These are phyloP conservation scores for Scheffersomyces cryptocercus DNA, from an alignment of 1,139 yeast species.

Conservation along the genomic window DNA sequence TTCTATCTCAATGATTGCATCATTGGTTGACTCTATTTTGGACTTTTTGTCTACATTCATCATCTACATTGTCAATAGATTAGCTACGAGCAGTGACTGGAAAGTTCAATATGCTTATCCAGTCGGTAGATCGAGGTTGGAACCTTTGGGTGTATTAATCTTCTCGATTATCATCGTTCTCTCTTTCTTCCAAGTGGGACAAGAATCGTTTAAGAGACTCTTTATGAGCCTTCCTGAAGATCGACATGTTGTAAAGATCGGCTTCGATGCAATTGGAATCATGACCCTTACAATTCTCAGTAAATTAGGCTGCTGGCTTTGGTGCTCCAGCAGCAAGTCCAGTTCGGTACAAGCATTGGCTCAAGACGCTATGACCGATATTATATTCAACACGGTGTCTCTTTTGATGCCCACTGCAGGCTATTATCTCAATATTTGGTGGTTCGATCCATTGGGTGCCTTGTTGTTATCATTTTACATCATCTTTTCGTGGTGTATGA, in stretches of 20 bases:
- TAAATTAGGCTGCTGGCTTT: slow-evolving; percentile 61
- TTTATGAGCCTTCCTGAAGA: slow-evolving; percentile 29
- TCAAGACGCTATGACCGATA: slow-evolving; percentile 80
- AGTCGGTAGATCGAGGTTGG: slow-evolving; percentile 70
- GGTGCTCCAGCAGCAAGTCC: slow-evolving; percentile 66
- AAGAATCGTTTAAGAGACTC: slow-evolving; percentile 52
- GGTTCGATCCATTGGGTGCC: slow-evolving; percentile 80
- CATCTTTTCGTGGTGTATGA: slow-evolving; percentile 60
- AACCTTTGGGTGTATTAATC: slow-evolving; percentile 76
- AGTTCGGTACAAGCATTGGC: slow-evolving; percentile 78
- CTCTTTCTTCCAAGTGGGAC: slow-evolving; percentile 73
- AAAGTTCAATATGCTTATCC: slow-evolving; percentile 53
- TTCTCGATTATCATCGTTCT: slow-evolving; percentile 71
- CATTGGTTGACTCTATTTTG: slow-evolving; percentile 72
- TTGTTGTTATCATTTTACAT: slow-evolving; percentile 61
- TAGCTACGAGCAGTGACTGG: slow-evolving; percentile 60
- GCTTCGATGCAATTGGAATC: slow-evolving; percentile 54
- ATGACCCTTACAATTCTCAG: slow-evolving; percentile 64
- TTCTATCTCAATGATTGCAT: slow-evolving; percentile 76
- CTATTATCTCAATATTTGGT: slow-evolving; percentile 53
- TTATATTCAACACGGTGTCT: slow-evolving; percentile 64
- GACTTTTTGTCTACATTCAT: slow-evolving; percentile 77
- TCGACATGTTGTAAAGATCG: slow-evolving; percentile 48
- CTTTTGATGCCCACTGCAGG: slow-evolving; percentile 70
- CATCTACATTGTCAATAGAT: slow-evolving; percentile 61